A percentile compares a stretch with the other conserved stretches of the same genome.
phyloP scores from a whole-genome alignment of 306 rosid genomes.

The Quercus robur region DNA sequence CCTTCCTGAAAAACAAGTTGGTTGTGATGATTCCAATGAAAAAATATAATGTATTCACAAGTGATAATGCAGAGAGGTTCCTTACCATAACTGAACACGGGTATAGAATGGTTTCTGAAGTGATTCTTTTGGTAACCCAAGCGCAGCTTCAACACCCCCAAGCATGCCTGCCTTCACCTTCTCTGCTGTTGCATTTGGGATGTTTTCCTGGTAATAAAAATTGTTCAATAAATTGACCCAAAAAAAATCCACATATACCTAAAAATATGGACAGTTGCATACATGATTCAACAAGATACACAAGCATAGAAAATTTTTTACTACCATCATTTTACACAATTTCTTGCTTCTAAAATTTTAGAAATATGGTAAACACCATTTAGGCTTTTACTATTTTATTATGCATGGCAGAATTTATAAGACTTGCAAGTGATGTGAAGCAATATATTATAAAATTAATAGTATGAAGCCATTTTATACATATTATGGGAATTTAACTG shows the following conservation, averaged over 20 bases:
- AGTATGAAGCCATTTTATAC: not conserved
- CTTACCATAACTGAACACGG: slow-evolving; percentile 78
- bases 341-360: not conserved
- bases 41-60: slow-evolving; percentile 12
- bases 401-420: not conserved
- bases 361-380: not conserved
- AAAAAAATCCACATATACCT: not conserved
- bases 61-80: not conserved
- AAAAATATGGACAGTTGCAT: no score
- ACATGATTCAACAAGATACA: no score
- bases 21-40: slow-evolving; percentile 4
- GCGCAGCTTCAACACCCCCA: slow-evolving; percentile 77
- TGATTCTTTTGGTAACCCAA: slow-evolving; percentile 71
- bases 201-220: slow-evolving; percentile 63
- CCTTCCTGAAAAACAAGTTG: not conserved
- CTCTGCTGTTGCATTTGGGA: slow-evolving; percentile 66
- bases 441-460: not conserved
- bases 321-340: not conserved
- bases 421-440: not conserved
- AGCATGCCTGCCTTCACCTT: slow-evolving; percentile 73
- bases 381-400: not conserved
- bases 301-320: not conserved
- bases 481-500: no score
- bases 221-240: not conserved
- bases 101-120: slow-evolving; percentile 65